These are phyloP conservation scores for Pseudocercospora eumusae DNA, from an alignment of 2,329 filamentous ascomycete species.

Conservation along the genomic window DNA sequence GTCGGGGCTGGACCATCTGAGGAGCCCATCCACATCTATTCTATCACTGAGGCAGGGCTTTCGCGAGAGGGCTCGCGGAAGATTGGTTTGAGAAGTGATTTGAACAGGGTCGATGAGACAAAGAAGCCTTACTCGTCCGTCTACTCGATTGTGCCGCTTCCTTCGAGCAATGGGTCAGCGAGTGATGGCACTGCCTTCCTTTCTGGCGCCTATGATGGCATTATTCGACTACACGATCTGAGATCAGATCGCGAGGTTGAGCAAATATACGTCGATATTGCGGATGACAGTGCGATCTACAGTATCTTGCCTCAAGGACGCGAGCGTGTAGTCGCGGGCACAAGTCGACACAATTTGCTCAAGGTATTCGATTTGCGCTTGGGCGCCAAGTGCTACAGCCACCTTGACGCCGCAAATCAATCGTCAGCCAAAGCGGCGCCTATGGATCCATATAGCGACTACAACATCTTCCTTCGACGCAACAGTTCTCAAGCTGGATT, in stretches of 20 bases:
- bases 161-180: conserved; percentile 31
- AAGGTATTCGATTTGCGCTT: conserved; percentile 65
- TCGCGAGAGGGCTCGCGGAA: conserved; percentile 43
- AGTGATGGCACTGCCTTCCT: conserved; percentile 57
- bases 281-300: conserved; percentile 61
- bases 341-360: conserved; percentile 58
- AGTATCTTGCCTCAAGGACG: conserved; percentile 59
- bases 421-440: conserved; percentile 3
- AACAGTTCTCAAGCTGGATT: conserved; percentile 25
- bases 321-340: conserved; percentile 60
- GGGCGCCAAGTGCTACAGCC: conserved; percentile 38
- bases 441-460: conserved; percentile 31
- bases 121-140: conserved; percentile 45
- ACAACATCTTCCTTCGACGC: conserved; percentile 52
- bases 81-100: conserved; percentile 41
- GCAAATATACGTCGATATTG: conserved; percentile 54
- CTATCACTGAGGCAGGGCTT: conserved; percentile 51
- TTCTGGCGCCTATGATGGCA: conserved; percentile 61
- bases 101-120: conserved; percentile 23
- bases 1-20: conserved; percentile 51
- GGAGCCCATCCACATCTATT: conserved; percentile 53
- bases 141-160: conserved; percentile 50
- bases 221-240: conserved; percentile 61
- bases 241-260: conserved; percentile 54
- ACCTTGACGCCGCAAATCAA: conserved; percentile 31